phyloP scores from a whole-genome alignment of 2,329 filamentous ascomycete species.

The Acarospora socialis region DNA sequence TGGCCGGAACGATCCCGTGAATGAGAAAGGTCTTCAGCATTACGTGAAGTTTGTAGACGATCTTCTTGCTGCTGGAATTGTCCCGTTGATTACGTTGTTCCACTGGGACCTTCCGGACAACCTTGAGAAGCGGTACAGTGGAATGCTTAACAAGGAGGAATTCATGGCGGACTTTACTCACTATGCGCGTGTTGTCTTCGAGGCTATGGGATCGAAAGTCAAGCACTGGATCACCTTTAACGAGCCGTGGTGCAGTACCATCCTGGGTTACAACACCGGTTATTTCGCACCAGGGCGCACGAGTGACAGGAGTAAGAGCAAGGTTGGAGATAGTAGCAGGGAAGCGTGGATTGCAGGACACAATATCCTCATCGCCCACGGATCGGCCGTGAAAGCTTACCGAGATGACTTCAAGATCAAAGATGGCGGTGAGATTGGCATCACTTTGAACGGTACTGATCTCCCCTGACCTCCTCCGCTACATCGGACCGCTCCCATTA shows the following conservation, averaged over 20 bases:
- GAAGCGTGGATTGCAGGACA: conserved; percentile 78
- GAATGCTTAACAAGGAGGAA: conserved; percentile 65
- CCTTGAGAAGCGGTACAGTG: conserved; percentile 67
- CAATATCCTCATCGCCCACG: conserved; percentile 67
- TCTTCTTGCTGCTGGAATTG: conserved; percentile 60
- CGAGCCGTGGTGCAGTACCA: conserved; percentile 73
- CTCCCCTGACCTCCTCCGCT: neutral
- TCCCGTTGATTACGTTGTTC: conserved; percentile 67
- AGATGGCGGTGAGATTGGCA: conserved; percentile 65
- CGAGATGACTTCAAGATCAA: conserved; percentile 65
- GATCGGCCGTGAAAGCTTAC: conserved; percentile 65
- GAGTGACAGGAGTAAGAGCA: conserved; percentile 56
- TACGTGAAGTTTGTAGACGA: conserved; percentile 70
- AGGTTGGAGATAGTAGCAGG: conserved; percentile 56
- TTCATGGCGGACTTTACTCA: conserved; percentile 69
- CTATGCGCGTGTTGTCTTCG: conserved; percentile 65
- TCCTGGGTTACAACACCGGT: conserved; percentile 66
- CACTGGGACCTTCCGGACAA: conserved; percentile 79
- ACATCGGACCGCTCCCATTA: too few relatives aligned
- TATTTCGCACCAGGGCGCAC: conserved; percentile 71
- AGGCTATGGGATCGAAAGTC: conserved; percentile 56
- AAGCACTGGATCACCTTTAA: conserved; percentile 88
- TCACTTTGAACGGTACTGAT: conserved; percentile 61
- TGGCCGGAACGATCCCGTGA: conserved; percentile 67
- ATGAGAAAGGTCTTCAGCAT: conserved; percentile 61